These are phyloP conservation scores for Rhizodiscina lignyota DNA, from an alignment of 495 filamentous ascomycete species.

Conservation along the genomic window DNA sequence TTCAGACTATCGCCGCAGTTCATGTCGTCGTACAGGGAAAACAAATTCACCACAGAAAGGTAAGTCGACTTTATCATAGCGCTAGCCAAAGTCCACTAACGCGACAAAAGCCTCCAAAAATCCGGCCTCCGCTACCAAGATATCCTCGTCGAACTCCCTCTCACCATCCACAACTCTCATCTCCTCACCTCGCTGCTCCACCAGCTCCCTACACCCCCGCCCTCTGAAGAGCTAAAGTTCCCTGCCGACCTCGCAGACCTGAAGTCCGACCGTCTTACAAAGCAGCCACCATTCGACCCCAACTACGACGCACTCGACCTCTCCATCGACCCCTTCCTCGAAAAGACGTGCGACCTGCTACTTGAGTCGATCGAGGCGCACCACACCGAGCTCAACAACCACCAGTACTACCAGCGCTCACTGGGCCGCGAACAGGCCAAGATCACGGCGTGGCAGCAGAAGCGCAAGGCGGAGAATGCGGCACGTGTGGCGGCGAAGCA, in stretches of 20 bases:
- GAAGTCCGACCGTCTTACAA: constrained; percentile 28
- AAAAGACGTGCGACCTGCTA: constrained; percentile 91
- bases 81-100: not conserved
- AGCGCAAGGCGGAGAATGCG: constrained; percentile 89
- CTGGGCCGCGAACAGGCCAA: constrained; percentile 91
- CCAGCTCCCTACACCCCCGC: constrained; percentile 52
- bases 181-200: constrained; percentile 90
- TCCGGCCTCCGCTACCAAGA: constrained; percentile 86
- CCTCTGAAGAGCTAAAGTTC: constrained; percentile 43
- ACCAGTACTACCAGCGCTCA: constrained; percentile 94
- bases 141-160: constrained; percentile 81
- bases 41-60: constrained; percentile 93
- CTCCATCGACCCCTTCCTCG: constrained; percentile 92
- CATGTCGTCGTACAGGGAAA: constrained; percentile 86
- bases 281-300: constrained; percentile 53
- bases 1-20: constrained; percentile 80
- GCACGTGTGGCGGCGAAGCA: constrained; percentile 75
- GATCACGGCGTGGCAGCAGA: constrained; percentile 87
- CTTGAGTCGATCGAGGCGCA: constrained; percentile 93
- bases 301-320: constrained; percentile 80
- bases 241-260: constrained; percentile 65
- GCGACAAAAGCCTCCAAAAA: constrained; percentile 61
- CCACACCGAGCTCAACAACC: constrained; percentile 97
- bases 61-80: constrained; percentile 25
- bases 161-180: constrained; percentile 90